These are phyloP conservation scores for Panicum virgatum DNA, from an alignment of 202 grass and related monocot genomes.

Conservation along the genomic window DNA sequence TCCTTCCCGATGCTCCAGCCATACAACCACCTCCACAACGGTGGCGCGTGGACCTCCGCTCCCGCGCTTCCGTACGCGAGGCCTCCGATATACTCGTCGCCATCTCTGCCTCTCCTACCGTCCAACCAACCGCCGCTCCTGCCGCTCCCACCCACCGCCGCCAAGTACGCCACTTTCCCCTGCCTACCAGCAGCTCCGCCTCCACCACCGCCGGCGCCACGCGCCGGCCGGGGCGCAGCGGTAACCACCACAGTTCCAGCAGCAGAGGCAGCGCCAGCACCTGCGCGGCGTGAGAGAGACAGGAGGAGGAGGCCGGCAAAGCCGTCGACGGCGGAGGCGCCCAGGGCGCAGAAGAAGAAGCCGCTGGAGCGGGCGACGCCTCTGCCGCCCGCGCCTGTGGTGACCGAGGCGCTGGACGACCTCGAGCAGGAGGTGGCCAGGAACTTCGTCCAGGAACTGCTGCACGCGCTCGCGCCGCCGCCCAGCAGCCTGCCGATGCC, in stretches of 20 bases:
- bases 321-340: slow-evolving; percentile 2
- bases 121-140: slow-evolving; percentile 61
- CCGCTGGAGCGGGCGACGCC: slow-evolving; percentile 57
- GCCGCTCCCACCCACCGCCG: slow-evolving; percentile 50
- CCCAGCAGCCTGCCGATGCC: slow-evolving; percentile 62
- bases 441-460: slow-evolving; percentile 54
- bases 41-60: slow-evolving; percentile 39
- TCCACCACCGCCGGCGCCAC: not conserved
- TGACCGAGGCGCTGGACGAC: slow-evolving; percentile 52
- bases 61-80: slow-evolving; percentile 23
- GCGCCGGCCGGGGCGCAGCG: not conserved
- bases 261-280: not conserved
- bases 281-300: slow-evolving; percentile 18
- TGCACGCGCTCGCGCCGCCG: slow-evolving; percentile 51
- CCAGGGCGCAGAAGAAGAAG: slow-evolving; percentile 39
- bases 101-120: slow-evolving; percentile 51
- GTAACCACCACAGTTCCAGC: not conserved
- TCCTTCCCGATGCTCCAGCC: slow-evolving; percentile 13
- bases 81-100: slow-evolving; percentile 44
- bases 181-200: not conserved
- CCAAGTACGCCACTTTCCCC: slow-evolving; percentile 39
- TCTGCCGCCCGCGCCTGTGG: slow-evolving; percentile 35
- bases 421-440: slow-evolving; percentile 54
- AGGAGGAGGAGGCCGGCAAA: slow-evolving; percentile 48
- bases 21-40: slow-evolving; percentile 25